Evolutionary conservation across 2,329 filamentous ascomycete species (phyloP), one percentile per base, ranked within the genome.

Genomic region (Fusarium chlamydosporum): DNA sequence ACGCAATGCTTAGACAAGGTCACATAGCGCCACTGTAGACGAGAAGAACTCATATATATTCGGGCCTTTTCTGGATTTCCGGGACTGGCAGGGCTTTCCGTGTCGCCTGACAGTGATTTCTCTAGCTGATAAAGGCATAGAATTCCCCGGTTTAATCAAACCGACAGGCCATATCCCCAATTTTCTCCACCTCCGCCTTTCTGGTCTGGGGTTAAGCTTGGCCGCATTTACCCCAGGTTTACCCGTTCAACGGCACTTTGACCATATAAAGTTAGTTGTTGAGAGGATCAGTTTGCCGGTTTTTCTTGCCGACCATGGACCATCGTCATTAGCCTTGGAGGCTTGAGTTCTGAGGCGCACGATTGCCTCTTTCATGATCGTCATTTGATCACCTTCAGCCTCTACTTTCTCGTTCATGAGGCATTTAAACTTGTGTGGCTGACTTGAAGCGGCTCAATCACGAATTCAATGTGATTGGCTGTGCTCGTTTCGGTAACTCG

Each of bases 131-230:
- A 16, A 8, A 48, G 45, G 9, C 11, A 7, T 15, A 4, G n/a
- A 38, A 20, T 12, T 43, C 50, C 7, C 26, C 29, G 31, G 31
- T 41, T 41, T 29, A 4, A 8, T 42, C 7, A 35, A 35, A 27
- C 7, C 27, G 55, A 51, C 58, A 61, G 31, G 8, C 55, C 58
- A 61, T 41, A 12, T 34, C 55, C 31, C 37, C 37, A 35, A n/a
- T 37, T 26, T 52, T 43, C 58, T 33, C 58, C 58, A 61, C 56
- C 55, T 33, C 43, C 58, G 26, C 55, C 31, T 60, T 61, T 60
- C 43, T 37, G 7, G 20, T 52, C 38, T 23, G 7, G 34, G 41
- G 34, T 41, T 29, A 23, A 35, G 52, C 31, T 52, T 56, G 15
- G 11, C n/a, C 45, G 12, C 27, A 31, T 58, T 56, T 58, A 56